Conservation (phyloP, 164 flowering plant species). For the Vitis rupestris region DNA sequence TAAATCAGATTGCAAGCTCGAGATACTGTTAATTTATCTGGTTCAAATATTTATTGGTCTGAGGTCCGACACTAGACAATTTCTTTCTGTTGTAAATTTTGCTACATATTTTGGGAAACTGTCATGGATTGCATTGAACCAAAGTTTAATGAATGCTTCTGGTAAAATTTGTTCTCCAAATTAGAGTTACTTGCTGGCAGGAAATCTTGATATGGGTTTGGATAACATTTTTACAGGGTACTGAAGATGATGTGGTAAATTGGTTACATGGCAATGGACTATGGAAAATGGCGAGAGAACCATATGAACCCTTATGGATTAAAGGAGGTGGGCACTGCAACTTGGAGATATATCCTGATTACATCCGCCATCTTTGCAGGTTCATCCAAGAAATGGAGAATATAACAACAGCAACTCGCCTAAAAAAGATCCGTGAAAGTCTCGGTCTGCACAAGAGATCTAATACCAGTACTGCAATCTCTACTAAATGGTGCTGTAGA, state of each 20-base stretch:
- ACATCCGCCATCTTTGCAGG: slow-evolving; percentile 74
- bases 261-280: slow-evolving; percentile 84
- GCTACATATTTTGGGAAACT: background rate
- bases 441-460: slow-evolving; percentile 27
- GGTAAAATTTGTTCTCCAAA: background rate
- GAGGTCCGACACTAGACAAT: no score
- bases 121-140: background rate
- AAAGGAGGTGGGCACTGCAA: slow-evolving; percentile 98
- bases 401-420: slow-evolving; percentile 55
- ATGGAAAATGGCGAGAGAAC: slow-evolving; percentile 80
- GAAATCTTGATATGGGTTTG: background rate
- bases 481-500: slow-evolving; percentile 36
- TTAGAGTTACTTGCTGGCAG: background rate
- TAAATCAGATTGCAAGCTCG: no score
- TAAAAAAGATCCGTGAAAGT: slow-evolving; percentile 58
- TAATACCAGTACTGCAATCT: slow-evolving; percentile 2
- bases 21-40: no score
- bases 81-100: background rate
- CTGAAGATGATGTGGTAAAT: slow-evolving; percentile 93
- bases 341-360: slow-evolving; percentile 92
- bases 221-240: slow-evolving; percentile 58
- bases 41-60: no score
- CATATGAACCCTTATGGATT: slow-evolving; percentile 92
- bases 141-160: background rate
- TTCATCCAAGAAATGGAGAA: slow-evolving; percentile 86